Conservation (phyloP, 345 rosid genomes). For the Kernera saxatilis region DNA sequence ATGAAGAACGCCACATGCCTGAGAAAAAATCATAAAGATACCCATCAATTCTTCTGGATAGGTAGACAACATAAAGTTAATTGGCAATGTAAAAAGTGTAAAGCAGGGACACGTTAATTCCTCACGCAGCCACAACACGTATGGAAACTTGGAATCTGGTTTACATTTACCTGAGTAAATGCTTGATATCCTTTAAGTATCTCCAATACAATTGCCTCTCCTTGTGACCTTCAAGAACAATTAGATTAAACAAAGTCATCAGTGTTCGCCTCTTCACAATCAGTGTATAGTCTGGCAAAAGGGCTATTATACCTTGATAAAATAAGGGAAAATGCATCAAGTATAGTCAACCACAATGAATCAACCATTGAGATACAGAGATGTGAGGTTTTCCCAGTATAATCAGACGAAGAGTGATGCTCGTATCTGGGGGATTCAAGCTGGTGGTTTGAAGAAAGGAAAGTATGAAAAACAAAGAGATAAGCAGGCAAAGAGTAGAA, state of each 20-base stretch:
- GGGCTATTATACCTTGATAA: slow-evolving; percentile 66
- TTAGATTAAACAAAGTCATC: slow-evolving; percentile 29
- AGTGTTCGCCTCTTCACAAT: neutral
- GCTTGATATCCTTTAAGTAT: slow-evolving; percentile 98
- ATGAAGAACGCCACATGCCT: slow-evolving; percentile 99
- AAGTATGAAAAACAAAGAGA: slow-evolving; percentile 11
- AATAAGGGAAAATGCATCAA: slow-evolving; percentile 90
- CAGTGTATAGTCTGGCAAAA: slow-evolving; percentile 9
- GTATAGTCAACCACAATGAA: slow-evolving; percentile 94
- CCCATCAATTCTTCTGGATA: neutral
- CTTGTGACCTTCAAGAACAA: slow-evolving; percentile 80
- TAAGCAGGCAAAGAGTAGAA: neutral
- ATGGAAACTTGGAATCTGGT: slow-evolving; percentile 3
- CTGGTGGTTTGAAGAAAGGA: slow-evolving; percentile 42
- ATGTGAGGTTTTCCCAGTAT: slow-evolving; percentile 59
- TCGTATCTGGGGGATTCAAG: slow-evolving; percentile 87
- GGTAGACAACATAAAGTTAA: slow-evolving; percentile 3
- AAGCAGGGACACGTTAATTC: neutral
- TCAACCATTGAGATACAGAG: slow-evolving; percentile 90
- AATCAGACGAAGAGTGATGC: slow-evolving; percentile 50
- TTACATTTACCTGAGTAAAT: slow-evolving; percentile 80
- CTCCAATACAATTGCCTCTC: slow-evolving; percentile 96
- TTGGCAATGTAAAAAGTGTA: neutral
- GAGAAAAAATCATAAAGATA: slow-evolving; percentile 21
- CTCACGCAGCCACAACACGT: slow-evolving; percentile 12